phyloP scores from a whole-genome alignment of 352 stramenopile species.

The Phytophthora megakarya region DNA sequence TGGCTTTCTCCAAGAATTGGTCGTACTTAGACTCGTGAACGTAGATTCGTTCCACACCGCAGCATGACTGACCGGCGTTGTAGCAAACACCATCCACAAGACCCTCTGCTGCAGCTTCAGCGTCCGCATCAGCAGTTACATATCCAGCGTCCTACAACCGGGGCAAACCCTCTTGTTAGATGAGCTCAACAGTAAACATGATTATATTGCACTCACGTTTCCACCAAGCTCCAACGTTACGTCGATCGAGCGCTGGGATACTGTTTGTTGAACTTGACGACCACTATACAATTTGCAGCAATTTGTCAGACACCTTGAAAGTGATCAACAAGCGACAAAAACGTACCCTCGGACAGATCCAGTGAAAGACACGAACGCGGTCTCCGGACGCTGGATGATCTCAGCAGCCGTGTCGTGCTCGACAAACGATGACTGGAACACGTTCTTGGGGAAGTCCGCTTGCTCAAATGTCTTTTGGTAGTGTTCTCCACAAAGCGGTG shows the following conservation, averaged over 20 bases:
- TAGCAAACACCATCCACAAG: slow-evolving; percentile 85
- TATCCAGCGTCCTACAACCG: slow-evolving; percentile 69
- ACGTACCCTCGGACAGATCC: slow-evolving; percentile 76
- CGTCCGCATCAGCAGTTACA: slow-evolving; percentile 71
- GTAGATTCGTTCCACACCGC: slow-evolving; percentile 83
- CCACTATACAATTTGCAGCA: slow-evolving; percentile 42
- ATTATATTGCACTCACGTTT: slow-evolving; percentile 47
- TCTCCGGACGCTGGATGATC: slow-evolving; percentile 70
- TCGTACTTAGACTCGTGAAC: slow-evolving; percentile 85
- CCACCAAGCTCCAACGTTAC: slow-evolving; percentile 84
- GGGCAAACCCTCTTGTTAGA: slow-evolving; percentile 3
- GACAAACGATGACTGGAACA: slow-evolving; percentile 70
- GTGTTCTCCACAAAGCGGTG: slow-evolving; percentile 76
- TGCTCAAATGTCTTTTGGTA: slow-evolving; percentile 74
- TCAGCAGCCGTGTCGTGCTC: slow-evolving; percentile 69
- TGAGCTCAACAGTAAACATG: not conserved
- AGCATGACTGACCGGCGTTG: slow-evolving; percentile 88
- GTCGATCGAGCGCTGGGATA: slow-evolving; percentile 72
- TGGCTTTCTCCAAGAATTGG: slow-evolving; percentile 70
- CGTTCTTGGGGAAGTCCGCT: slow-evolving; percentile 67
- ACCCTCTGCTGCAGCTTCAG: slow-evolving; percentile 61
- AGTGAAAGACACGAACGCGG: slow-evolving; percentile 84
- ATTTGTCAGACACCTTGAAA: not conserved
- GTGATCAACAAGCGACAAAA: not conserved
- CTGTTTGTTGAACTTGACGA: slow-evolving; percentile 63